Base-by-base conservation (phyloP, 2,329 filamentous ascomycete genomes). In the Hypoxylon sp. region DNA sequence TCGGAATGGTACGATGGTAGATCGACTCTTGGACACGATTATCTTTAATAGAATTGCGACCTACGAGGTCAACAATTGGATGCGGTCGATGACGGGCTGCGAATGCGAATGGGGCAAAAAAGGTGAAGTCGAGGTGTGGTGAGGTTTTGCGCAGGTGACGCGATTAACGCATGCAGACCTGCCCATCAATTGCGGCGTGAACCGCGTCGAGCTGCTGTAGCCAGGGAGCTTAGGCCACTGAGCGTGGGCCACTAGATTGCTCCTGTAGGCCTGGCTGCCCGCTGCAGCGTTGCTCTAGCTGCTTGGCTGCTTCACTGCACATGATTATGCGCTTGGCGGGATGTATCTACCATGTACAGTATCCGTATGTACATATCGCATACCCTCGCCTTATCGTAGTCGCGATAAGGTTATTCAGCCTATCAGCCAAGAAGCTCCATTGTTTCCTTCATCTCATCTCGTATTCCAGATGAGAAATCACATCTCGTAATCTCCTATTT, bases 141-240 rank as follows among this genome's bases (percentile, higher is more conserved):
- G 41, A 37, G 46, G 20, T 49, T 47, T 40, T 40, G 52, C n/a
- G 38, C 23, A 51, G 29, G 62, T 64, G 59, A 60, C 59, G 62
- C 59, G 60, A 64, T 62, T 62, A 62, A 50, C 53, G 53, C 43
- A 53, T 54, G 62, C 42, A 62, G 48, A 62, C 55, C 56, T 52
- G 55, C 54, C 54, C 55, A 61, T 27, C 29, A 13, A 8, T 13
- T 55, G 38, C 55, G 51, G 58, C 45, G 40, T 58, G 48, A 53
- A 54, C 55, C 61, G 58, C 55, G 58, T 59, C 48, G 15, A 54
- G 35, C 27, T 29, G 55, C 23, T 27, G 55, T 46, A 41, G 45
- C 33, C 26, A n/a, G 7, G 47, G 43, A 62, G 59, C 59, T 59
- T 49, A 45, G 54, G 38, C 58, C 55, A 58, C 41, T 31, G 15